Conservation (phyloP, 306 rosid genomes). For the Leucaena leucocephala region DNA sequence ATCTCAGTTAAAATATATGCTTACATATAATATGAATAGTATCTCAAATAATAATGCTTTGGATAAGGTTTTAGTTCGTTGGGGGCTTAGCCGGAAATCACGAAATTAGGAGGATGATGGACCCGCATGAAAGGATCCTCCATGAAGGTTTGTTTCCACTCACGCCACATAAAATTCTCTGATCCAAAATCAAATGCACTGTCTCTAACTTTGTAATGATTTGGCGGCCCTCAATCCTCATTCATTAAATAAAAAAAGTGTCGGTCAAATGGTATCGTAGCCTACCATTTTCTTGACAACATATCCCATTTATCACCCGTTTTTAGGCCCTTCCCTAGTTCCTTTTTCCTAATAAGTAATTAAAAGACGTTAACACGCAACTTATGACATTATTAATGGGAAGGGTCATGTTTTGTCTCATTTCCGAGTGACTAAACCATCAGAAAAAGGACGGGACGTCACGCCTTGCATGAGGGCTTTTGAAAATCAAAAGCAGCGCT, state of each 20-base stretch:
- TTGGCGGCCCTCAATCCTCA: neutral
- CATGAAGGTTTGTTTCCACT: neutral
- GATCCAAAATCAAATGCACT: neutral
- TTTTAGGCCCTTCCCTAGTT: neutral
- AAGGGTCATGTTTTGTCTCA: neutral
- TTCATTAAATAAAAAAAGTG: no score
- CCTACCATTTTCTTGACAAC: neutral
- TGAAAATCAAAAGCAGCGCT: constrained; percentile 12
- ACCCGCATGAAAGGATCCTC: neutral
- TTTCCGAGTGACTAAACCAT: neutral
- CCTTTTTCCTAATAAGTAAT: neutral
- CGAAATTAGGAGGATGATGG: neutral
- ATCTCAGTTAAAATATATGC: no score
- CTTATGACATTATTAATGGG: neutral
- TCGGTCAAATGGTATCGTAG: neutral
- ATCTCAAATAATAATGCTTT: no score
- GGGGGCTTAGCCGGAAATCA: neutral
- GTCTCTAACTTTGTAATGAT: neutral
- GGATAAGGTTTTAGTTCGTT: neutral
- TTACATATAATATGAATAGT: no score
- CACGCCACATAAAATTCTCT: neutral
- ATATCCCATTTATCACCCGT: neutral
- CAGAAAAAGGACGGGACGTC: neutral
- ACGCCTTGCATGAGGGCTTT: constrained; percentile 10
- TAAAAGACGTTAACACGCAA: neutral